phyloP scores from a whole-genome alignment of 768 basidiomycete species.

The Mycena polygramma region DNA sequence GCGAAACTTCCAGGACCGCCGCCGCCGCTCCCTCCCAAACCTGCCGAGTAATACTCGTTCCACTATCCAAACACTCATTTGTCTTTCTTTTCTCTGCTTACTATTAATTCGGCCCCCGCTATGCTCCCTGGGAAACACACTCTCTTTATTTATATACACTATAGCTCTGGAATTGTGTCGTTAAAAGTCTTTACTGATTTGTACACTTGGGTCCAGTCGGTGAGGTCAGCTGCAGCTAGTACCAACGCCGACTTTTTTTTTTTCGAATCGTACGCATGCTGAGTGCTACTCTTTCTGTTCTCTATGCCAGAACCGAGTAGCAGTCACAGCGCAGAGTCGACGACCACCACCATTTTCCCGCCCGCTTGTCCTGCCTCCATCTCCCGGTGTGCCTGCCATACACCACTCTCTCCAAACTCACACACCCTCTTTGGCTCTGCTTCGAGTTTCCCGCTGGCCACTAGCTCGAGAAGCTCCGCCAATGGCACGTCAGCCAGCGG shows the following conservation, averaged over 20 bases:
- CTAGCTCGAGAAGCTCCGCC: conserved; percentile 26
- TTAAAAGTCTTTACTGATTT: neutral
- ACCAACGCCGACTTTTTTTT: no score
- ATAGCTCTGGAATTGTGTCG: neutral
- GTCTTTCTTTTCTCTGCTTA: neutral
- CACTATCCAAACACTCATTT: conserved; percentile 30
- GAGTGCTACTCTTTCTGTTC: no score
- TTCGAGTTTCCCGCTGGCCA: conserved; percentile 34
- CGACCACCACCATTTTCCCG: conserved; percentile 40
- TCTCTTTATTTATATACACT: neutral
- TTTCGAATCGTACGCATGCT: no score
- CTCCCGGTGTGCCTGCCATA: conserved; percentile 36
- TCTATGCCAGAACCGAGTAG: no score
- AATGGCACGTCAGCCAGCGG: conserved; percentile 40
- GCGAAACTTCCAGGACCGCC: conserved; percentile 49
- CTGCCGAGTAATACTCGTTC: conserved; percentile 42
- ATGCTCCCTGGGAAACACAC: conserved; percentile 1
- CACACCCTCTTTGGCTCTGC: conserved; percentile 37
- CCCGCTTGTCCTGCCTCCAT: conserved; percentile 37
- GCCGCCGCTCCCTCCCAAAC: conserved; percentile 52
- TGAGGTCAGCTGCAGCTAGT: no score
- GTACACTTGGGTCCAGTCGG: neutral
- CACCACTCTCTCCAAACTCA: conserved; percentile 31
- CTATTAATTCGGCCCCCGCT: conserved; percentile 29
- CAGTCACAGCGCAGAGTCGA: conserved; percentile 19